Conservation (phyloP, 352 stramenopile species). For the Pythium sp. region DNA sequence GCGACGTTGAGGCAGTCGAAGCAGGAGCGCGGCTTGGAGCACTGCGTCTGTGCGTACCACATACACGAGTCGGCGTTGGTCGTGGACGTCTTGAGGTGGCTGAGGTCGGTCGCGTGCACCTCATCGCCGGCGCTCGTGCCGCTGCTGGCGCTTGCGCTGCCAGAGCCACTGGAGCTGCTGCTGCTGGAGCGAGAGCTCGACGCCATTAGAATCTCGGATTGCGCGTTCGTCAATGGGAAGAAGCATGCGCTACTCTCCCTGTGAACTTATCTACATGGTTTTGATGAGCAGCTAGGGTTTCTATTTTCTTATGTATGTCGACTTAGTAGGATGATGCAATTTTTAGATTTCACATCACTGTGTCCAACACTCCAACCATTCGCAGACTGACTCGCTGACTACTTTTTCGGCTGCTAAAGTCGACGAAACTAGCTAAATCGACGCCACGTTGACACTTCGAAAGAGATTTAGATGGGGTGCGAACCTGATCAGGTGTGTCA, state of each 20-base stretch:
- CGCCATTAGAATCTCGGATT: not conserved
- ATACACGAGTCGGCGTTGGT: conserved; percentile 29
- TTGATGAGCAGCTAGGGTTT: too few relatives aligned
- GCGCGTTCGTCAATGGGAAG: conserved; percentile 6
- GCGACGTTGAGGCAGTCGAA: conserved; percentile 57
- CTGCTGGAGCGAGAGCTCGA: not conserved
- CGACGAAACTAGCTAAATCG: too few relatives aligned
- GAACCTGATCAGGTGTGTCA: too few relatives aligned
- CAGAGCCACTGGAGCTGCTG: not conserved
- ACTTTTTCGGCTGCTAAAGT: too few relatives aligned
- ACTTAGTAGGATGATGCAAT: not conserved
- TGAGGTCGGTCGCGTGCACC: not conserved
- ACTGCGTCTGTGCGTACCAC: conserved; percentile 30
- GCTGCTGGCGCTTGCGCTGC: not conserved
- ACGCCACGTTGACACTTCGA: too few relatives aligned
- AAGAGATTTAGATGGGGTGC: too few relatives aligned
- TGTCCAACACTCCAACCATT: not conserved
- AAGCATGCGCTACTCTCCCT: too few relatives aligned
- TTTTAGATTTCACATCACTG: not conserved
- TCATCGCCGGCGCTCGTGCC: conserved; percentile 6
- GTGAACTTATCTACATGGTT: not conserved
- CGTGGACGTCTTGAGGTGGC: conserved; percentile 23
- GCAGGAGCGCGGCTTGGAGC: conserved; percentile 42
- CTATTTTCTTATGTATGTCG: not conserved
- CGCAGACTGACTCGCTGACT: not conserved